These are phyloP conservation scores for Ammopiptanthus mongolicus DNA, from an alignment of 306 rosid genomes.

Conservation along the genomic window DNA sequence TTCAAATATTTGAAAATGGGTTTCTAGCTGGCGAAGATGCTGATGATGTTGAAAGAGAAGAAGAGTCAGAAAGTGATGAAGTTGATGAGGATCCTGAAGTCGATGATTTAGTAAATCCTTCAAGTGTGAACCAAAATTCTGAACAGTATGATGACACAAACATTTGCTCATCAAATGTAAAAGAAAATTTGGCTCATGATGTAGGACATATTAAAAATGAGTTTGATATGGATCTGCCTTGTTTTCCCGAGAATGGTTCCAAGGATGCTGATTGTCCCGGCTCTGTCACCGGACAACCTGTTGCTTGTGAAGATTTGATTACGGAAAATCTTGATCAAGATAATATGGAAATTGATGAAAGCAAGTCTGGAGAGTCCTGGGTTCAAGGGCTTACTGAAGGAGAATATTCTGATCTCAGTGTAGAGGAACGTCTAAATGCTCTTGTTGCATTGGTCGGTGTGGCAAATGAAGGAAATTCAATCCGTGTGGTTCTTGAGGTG, in stretches of 20 bases:
- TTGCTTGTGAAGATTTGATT: constrained; percentile 35
- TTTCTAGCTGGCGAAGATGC: constrained; percentile 82
- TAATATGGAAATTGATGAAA: constrained; percentile 96
- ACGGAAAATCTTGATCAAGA: constrained; percentile 51
- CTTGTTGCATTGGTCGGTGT: constrained; percentile 77
- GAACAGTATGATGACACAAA: constrained; percentile 44
- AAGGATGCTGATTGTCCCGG: constrained; percentile 44
- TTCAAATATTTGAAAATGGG: constrained; percentile 93
- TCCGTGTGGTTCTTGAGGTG: constrained; percentile 96
- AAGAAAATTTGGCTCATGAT: constrained; percentile 41
- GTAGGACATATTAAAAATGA: constrained; percentile 48
- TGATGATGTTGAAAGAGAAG: constrained; percentile 89
- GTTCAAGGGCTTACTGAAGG: constrained; percentile 95
- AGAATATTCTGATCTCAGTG: constrained; percentile 88
- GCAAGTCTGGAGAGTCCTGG: constrained; percentile 95
- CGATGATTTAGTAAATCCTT: constrained; percentile 66
- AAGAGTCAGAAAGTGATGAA: constrained; percentile 91
- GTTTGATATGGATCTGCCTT: constrained; percentile 45
- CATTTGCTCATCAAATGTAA: constrained; percentile 48
- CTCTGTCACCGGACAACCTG: constrained; percentile 33
- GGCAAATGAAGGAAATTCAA: constrained; percentile 98
- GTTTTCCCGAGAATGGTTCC: constrained; percentile 49
- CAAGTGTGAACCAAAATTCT: constrained; percentile 40
- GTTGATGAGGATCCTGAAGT: constrained; percentile 96
- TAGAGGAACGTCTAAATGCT: constrained; percentile 90